These are phyloP conservation scores for Pyrus hybrid DNA, from an alignment of 331 rosid species.

Conservation along the genomic window DNA sequence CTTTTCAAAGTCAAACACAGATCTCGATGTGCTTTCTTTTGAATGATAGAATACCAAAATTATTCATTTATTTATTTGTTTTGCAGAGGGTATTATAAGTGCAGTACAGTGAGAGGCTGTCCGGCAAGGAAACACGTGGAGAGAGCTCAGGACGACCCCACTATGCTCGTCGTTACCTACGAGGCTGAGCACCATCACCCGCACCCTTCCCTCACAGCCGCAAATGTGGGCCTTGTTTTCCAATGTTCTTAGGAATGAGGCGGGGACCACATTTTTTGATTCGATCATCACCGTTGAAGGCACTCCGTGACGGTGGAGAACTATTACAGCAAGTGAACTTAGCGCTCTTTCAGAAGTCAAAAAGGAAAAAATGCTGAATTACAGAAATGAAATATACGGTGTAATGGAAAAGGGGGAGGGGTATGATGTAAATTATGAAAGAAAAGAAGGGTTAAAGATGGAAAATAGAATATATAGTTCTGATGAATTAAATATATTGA, in stretches of 20 bases:
- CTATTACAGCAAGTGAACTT: not conserved
- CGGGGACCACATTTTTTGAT: not conserved
- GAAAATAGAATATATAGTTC: constrained; percentile 8
- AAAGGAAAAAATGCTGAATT: not conserved
- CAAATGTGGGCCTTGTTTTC: not conserved
- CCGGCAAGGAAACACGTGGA: constrained; percentile 93
- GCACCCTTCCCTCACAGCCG: constrained; percentile 7
- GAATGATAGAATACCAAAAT: not conserved
- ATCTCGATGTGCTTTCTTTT: not conserved
- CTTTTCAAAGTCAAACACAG: not conserved
- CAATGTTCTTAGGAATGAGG: not conserved
- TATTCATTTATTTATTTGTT: not conserved
- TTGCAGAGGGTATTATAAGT: constrained; percentile 71
- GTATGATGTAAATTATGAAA: not conserved
- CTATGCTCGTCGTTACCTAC: constrained; percentile 69
- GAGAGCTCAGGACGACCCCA: constrained; percentile 69
- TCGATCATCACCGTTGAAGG: not conserved
- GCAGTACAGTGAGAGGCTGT: constrained; percentile 73
- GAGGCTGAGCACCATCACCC: constrained; percentile 77
- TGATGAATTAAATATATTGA: not conserved
- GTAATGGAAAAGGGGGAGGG: not conserved
- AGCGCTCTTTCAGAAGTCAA: not conserved
- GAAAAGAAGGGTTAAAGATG: not conserved
- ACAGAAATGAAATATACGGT: constrained; percentile 3
- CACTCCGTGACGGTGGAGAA: not conserved